Evolutionary conservation across 1,139 yeast species (phyloP).

Genomic region (Hyphopichia pseudoburtonii): DNA sequence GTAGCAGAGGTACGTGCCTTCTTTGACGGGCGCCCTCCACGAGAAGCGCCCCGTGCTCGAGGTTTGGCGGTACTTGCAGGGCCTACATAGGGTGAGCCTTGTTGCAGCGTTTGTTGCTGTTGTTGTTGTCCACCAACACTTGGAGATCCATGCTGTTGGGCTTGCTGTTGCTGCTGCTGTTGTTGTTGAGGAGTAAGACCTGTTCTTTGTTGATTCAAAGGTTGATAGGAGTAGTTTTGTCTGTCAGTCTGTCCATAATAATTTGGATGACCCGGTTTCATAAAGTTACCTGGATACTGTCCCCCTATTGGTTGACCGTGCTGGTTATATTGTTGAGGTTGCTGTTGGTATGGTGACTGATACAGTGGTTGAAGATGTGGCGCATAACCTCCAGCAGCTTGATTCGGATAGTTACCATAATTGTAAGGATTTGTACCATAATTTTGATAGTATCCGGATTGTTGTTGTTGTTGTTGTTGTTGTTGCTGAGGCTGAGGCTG

Average conservation of each 20-base stretch:
- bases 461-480: conserved; percentile 8
- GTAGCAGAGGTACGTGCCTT: conserved; percentile 2
- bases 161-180: conserved; percentile 5
- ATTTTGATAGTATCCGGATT: conserved; percentile 4
- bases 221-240: conserved; percentile 5
- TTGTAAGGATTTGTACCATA: conserved; percentile 1
- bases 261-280: background rate
- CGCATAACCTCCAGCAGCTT: background rate
- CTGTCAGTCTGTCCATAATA: conserved; percentile 1
- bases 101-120: conserved; percentile 8
- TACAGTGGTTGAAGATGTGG: background rate
- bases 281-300: background rate
- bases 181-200: conserved; percentile 3
- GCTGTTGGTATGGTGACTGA: conserved; percentile 2
- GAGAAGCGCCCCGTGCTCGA: background rate
- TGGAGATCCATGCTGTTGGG: conserved; percentile 9
- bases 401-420: conserved; percentile 2
- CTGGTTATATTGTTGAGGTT: background rate
- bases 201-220: conserved; percentile 4
- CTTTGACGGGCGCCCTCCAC: conserved; percentile 7
- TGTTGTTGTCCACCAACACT: conserved; percentile 1
- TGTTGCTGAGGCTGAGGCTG: conserved; percentile 11
- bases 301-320: background rate
- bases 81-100: background rate
- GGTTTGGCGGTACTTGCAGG: conserved; percentile 1